Evolutionary conservation across 306 rosid species (phyloP).

Genomic region (Corylus americana): DNA sequence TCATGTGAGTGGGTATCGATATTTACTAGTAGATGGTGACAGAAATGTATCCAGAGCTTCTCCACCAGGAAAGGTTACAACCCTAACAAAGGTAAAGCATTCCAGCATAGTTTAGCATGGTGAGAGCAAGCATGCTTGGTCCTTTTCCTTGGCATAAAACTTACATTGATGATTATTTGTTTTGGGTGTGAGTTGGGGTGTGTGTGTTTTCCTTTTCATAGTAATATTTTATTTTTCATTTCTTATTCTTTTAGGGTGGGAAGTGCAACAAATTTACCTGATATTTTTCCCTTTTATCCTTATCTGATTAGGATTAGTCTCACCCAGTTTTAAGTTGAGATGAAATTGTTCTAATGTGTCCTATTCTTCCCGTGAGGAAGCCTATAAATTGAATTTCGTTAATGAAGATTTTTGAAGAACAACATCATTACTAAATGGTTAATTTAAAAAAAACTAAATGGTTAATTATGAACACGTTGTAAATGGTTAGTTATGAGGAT

Average conservation of each 20-base stretch:
- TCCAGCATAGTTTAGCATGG: constrained; percentile 8
- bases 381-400: background rate
- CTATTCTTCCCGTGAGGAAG: background rate
- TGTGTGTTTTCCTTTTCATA: background rate
- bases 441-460: too few relatives aligned
- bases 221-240: background rate
- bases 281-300: background rate
- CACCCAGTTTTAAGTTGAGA: background rate
- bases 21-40: constrained; percentile 82
- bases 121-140: background rate
- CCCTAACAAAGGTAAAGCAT: constrained; percentile 72
- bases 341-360: background rate
- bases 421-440: too few relatives aligned
- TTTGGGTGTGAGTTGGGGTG: background rate
- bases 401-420: too few relatives aligned
- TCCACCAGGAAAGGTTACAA: constrained; percentile 89
- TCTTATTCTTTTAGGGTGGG: background rate
- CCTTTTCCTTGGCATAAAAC: too few relatives aligned
- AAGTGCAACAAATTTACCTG: background rate
- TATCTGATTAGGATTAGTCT: background rate
- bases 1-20: constrained; percentile 91
- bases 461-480: too few relatives aligned
- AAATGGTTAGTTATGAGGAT: background rate
- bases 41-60: constrained; percentile 92
- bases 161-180: background rate